Evolutionary conservation across 345 rosid genomes (phyloP), one percentile per base, ranked within the genome.

Genomic region (Angophora floribunda): DNA sequence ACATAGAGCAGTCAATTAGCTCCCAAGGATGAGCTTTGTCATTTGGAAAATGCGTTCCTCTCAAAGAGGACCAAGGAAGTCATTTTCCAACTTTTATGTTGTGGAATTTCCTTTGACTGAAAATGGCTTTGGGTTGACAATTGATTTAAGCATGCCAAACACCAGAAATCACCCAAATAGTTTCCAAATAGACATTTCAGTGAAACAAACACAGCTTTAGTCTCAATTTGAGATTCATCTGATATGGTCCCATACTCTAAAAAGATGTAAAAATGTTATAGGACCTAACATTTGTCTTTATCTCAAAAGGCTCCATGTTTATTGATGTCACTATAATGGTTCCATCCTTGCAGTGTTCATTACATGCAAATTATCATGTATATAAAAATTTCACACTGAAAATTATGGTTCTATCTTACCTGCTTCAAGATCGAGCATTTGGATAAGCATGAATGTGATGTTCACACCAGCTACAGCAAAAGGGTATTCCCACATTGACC

Each of bases 381-480:
- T 47, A 50, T 47, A 28, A 51, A 85, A 70, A 14, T 85, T 21
- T 14, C 28, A 78, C 13, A 21, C 50, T 47, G 19, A 52, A 57
- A 53, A 61, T 15, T 11, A 47, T 32, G 82, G 26, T 44, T 36
- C 49, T 24, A 51, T 47, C 86, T 87, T 19, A 97, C 99, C 99
- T 95, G 99, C 99, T 97, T 98, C 99, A 88, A 98, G 98, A 93
- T 98, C 99, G 86, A 98, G 99, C 99, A 98, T 97, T 92, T 98
- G 99, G 90, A 95, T 94, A 87, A 98, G 99, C 99, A 98, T 98
- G 92, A 98, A 98, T 63, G 99, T 96, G 87, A 98, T 92, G 90
- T 98, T 98, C 89, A 98, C 95, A 85, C 99, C 99, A 93, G 99
- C 99, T 51, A 98, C 99, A 91, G 99, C 99, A 92, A 98, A 98